These are phyloP conservation scores for Chenopodium suecicum DNA, from an alignment of 148 eudicot genomes.

Conservation along the genomic window DNA sequence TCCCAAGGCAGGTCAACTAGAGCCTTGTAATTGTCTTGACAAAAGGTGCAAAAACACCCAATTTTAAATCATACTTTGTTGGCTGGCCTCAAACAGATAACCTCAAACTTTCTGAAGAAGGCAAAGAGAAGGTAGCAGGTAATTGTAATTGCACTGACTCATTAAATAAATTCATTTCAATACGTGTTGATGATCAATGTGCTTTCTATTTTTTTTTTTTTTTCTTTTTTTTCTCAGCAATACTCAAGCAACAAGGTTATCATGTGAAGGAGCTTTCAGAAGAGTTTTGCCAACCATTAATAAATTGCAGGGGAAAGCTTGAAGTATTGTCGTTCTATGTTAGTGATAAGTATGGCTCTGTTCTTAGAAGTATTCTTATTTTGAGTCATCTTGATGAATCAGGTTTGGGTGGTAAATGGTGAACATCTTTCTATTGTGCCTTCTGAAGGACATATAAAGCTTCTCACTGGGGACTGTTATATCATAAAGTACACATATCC, in stretches of 20 bases:
- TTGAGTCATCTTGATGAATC: conserved; percentile 1
- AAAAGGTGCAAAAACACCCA: conserved; percentile 53
- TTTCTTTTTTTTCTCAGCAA: conserved; percentile 12
- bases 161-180: not conserved
- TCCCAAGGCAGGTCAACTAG: conserved; percentile 12
- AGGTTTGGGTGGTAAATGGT: conserved; percentile 8
- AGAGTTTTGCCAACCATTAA: conserved; percentile 9
- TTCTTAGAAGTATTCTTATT: conserved; percentile 1
- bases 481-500: conserved; percentile 9
- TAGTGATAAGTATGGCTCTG: not conserved
- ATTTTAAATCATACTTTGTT: conserved; percentile 45
- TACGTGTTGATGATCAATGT: conserved; percentile 1
- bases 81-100: conserved; percentile 48
- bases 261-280: conserved; percentile 13
- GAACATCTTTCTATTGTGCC: conserved; percentile 7
- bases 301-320: conserved; percentile 15
- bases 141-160: not conserved
- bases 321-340: not conserved
- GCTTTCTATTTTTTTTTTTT: not conserved
- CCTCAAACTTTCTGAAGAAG: conserved; percentile 52
- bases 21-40: conserved; percentile 42
- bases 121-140: conserved; percentile 80
- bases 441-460: not conserved
- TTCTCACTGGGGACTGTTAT: conserved; percentile 9
- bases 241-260: conserved; percentile 16